Evolutionary conservation across 495 filamentous ascomycete genomes (phyloP).

Genomic region (Xylaria venustula): DNA sequence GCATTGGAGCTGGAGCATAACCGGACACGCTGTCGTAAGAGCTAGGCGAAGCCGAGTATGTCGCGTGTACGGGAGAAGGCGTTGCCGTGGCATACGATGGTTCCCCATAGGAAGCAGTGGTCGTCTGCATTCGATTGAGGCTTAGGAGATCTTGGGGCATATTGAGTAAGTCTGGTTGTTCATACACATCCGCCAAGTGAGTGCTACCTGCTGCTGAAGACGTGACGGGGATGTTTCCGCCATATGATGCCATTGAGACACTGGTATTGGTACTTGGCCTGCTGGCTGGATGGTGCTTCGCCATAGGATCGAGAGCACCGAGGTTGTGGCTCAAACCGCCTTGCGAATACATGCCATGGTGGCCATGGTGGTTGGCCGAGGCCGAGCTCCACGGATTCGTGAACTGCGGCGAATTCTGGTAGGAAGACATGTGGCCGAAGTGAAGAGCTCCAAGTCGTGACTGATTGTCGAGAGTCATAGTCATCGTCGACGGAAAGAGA

Average conservation of each 20-base stretch:
- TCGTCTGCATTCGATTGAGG: conserved; percentile 51
- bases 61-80: conserved; percentile 59
- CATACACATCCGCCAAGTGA: conserved; percentile 65
- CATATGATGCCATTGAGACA: conserved; percentile 71
- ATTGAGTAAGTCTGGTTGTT: conserved; percentile 67
- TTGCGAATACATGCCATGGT: conserved; percentile 58
- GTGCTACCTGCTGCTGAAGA: conserved; percentile 71
- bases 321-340: conserved; percentile 49
- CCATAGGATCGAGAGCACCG: conserved; percentile 41
- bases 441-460: conserved; percentile 80
- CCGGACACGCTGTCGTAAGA: conserved; percentile 60
- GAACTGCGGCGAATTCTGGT: conserved; percentile 72
- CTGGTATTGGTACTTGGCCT: conserved; percentile 58
- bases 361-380: conserved; percentile 49
- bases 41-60: conserved; percentile 67
- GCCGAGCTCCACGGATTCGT: conserved; percentile 85
- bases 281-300: conserved; percentile 47
- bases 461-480: conserved; percentile 85
- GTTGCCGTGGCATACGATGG: conserved; percentile 50
- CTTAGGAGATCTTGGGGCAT: conserved; percentile 71
- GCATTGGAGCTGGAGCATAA: conserved; percentile 64
- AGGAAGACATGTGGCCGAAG: conserved; percentile 72
- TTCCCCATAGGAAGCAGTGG: conserved; percentile 49
- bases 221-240: conserved; percentile 62
- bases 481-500: conserved; percentile 51